A percentile compares a stretch with the other conserved stretches of the same genome.
phyloP scores from a whole-genome alignment of 2,329 filamentous ascomycete genomes.

The Claviceps sp. region DNA sequence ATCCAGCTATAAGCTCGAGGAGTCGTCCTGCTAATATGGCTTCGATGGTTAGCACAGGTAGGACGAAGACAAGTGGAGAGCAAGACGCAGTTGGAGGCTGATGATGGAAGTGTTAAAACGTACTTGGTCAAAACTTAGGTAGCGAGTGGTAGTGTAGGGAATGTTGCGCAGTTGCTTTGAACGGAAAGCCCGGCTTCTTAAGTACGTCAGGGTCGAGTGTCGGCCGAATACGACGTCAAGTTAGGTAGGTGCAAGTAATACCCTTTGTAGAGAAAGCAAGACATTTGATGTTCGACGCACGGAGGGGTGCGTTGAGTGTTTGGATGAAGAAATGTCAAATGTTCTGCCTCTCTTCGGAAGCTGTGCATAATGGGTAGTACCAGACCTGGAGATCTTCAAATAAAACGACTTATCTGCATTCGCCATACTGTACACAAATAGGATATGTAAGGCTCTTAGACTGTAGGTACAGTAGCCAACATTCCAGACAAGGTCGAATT shows the following conservation, averaged over 20 bases:
- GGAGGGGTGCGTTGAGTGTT: not conserved
- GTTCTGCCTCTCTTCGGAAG: conserved; percentile 1
- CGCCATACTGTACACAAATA: not conserved
- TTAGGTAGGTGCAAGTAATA: too few species aligned
- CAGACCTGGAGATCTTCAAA: not conserved
- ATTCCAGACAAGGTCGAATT: conserved; percentile 2
- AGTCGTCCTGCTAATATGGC: not conserved
- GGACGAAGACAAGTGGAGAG: not conserved
- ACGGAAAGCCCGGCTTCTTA: not conserved
- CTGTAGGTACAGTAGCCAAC: not conserved
- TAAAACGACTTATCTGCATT: not conserved
- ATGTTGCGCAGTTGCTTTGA: not conserved
- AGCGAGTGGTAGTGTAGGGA: too few species aligned
- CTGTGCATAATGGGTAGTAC: conserved; percentile 1
- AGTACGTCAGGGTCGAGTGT: not conserved
- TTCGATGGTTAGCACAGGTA: not conserved
- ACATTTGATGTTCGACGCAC: not conserved
- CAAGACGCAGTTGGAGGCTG: not conserved
- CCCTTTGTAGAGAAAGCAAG: not conserved
- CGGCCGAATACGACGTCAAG: too few species aligned
- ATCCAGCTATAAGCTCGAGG: not conserved
- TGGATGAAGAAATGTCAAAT: not conserved
- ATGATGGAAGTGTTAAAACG: not conserved
- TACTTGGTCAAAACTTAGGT: not conserved
- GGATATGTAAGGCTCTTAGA: not conserved